Evolutionary conservation across 73 alveolate genomes (phyloP).

Genomic region (Vitrella brassicaformis): DNA sequence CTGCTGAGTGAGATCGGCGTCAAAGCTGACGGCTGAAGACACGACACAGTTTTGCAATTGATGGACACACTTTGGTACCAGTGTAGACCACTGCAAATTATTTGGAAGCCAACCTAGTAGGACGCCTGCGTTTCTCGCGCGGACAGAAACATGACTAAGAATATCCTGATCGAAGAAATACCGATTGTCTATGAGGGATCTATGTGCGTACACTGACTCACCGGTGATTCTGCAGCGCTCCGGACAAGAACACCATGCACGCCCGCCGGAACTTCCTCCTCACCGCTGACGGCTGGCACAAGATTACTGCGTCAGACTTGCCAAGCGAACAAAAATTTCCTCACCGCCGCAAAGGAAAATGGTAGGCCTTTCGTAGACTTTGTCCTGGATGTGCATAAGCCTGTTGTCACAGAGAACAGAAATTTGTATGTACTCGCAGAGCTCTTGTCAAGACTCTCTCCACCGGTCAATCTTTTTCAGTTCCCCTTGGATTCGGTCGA

Average conservation of each 20-base stretch:
- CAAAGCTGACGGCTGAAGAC: slow-evolving; percentile 1
- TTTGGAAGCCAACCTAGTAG: no score
- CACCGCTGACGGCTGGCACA: slow-evolving; percentile 35
- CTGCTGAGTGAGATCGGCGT: slow-evolving; percentile 15
- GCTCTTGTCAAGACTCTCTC: neutral
- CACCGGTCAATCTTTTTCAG: no score
- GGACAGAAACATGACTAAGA: slow-evolving; percentile 21
- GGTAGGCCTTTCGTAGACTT: slow-evolving; percentile 19
- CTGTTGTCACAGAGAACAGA: slow-evolving; percentile 3
- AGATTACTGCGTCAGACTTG: no score
- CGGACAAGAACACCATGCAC: slow-evolving; percentile 25
- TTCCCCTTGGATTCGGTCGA: no score
- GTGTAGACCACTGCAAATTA: no score
- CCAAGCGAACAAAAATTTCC: no score
- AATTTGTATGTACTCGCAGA: neutral
- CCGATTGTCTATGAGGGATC: no score
- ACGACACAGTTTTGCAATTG: no score
- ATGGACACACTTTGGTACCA: no score
- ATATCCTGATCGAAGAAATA: no score
- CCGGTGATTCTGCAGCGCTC: no score
- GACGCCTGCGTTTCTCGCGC: slow-evolving; percentile 27
- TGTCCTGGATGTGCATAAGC: slow-evolving; percentile 26
- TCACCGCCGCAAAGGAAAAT: slow-evolving; percentile 20
- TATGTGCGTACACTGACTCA: no score
- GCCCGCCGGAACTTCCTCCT: slow-evolving; percentile 34